Evolutionary conservation across 2,329 filamentous ascomycete genomes (phyloP).

Genomic region (Pyricularia grisea): DNA sequence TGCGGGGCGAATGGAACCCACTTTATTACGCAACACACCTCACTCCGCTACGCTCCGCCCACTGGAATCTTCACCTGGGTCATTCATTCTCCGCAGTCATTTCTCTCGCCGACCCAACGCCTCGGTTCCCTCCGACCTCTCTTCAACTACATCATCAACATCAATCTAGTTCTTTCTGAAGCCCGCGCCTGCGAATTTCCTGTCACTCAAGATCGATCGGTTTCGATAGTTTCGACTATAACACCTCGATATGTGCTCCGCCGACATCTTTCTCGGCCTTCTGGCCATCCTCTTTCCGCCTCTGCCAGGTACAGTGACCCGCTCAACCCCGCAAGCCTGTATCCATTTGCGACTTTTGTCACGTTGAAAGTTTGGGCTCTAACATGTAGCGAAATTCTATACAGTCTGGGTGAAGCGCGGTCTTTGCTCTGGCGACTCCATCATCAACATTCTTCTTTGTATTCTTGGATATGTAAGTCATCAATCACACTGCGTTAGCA

Average conservation of each 20-base stretch:
- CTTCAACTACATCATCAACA: background rate
- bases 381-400: slow-evolving; percentile 13
- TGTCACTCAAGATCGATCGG: background rate
- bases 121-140: background rate
- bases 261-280: slow-evolving; percentile 54
- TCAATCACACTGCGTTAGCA: slow-evolving; percentile 6
- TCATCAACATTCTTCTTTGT: slow-evolving; percentile 93
- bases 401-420: slow-evolving; percentile 94
- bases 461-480: slow-evolving; percentile 55
- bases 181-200: background rate
- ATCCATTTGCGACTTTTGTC: background rate
- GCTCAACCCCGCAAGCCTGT: slow-evolving; percentile 3
- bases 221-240: background rate
- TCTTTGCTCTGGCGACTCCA: slow-evolving; percentile 80
- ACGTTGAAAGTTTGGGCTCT: slow-evolving; percentile 12
- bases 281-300: slow-evolving; percentile 58
- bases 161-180: background rate
- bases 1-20: background rate
- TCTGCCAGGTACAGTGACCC: slow-evolving; percentile 43
- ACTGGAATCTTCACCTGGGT: background rate
- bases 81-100: background rate
- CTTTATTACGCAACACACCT: background rate
- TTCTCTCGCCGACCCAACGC: background rate
- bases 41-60: background rate
- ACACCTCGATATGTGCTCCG: slow-evolving; percentile 40